Base-by-base conservation (phyloP, 352 stramenopile species). In the Pythium vanterpoolii region DNA sequence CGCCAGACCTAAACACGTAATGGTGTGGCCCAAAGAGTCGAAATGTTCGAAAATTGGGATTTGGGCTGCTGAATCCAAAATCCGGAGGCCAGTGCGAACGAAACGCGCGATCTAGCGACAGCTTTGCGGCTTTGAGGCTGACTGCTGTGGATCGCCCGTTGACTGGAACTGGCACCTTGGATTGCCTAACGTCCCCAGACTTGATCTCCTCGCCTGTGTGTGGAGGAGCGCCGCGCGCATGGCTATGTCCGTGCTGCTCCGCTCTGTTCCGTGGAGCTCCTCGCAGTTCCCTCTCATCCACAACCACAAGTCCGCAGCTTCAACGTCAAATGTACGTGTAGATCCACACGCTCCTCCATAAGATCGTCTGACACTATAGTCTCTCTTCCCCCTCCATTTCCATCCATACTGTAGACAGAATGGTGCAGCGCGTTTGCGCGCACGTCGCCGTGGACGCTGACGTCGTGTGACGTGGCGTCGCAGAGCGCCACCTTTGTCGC, bases 31-130 rank as follows among this genome's bases (percentile, higher is more conserved):
- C 26, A 40, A 21, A 18, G n/a, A n/a, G 5, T n/a, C 5, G 24
- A 39, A 51, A 51, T 7, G 45, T 51, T 51, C 45, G 45, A 51
- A 51, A 39, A 49, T 36, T 5, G 8, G 9, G 9, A 11, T 19
- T 10, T 23, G 44, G 21, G 9, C 26, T 30, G 42, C 14, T 49
- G 55, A 42, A 56, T 51, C 47, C 36, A 52, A 30, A 36, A 54
- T 58, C 57, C 18, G 48, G 46, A 64, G 47, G 48, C 57, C 57
- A 64, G 57, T 64, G 39, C 31, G 31, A 27, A 42, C n/a, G n/a
- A 16, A 40, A 39, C 5, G 21, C 18, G 49, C 46, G 33, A 56
- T 45, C 33, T 34, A 44, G 51, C 49, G 49, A 56, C 49, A 9
- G 23, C 33, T 1, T 5, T 36, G 2, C 23, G 36, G 44, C 10